These are phyloP conservation scores for Yamadazyma siamensis DNA, from an alignment of 1,139 yeast species.

Conservation along the genomic window DNA sequence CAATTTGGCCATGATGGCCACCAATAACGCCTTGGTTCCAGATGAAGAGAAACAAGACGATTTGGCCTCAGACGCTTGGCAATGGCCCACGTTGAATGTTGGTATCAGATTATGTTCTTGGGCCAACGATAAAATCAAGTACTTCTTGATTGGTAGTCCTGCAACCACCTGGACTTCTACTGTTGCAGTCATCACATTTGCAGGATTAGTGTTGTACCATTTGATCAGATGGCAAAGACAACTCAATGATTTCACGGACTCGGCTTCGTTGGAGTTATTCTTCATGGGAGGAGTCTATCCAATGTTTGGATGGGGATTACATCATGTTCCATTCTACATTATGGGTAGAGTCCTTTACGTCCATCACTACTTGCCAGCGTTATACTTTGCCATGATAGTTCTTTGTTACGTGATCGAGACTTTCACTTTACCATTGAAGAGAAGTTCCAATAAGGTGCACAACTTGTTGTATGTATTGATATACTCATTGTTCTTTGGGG, in stretches of 20 bases:
- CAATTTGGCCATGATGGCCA: constrained; percentile 98
- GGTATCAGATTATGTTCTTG: constrained; percentile 97
- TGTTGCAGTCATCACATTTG: constrained; percentile 62
- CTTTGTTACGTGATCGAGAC: constrained; percentile 73
- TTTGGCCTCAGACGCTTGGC: constrained; percentile 91
- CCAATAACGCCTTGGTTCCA: constrained; percentile 81
- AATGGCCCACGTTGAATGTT: constrained; percentile 93
- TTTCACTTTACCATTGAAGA: constrained; percentile 44
- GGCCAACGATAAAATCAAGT: constrained; percentile 77
- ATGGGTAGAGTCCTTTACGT: constrained; percentile 98
- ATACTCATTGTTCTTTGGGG: constrained; percentile 46
- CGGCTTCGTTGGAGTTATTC: constrained; percentile 31
- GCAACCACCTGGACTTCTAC: constrained; percentile 94
- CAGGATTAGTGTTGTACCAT: constrained; percentile 51
- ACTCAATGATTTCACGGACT: constrained; percentile 54
- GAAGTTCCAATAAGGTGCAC: constrained; percentile 21
- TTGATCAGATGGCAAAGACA: constrained; percentile 95
- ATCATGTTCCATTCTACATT: constrained; percentile 82
- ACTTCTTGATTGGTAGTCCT: constrained; percentile 90
- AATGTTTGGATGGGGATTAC: constrained; percentile 93
- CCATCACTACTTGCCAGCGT: constrained; percentile 95
- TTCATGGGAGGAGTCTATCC: constrained; percentile 87
- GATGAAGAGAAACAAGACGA: constrained; percentile 89
- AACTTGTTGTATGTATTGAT: constrained; percentile 30
- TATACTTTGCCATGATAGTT: constrained; percentile 89